Evolutionary conservation across 805 yeast species (phyloP).

Genomic region (Osmozyma mogii): DNA sequence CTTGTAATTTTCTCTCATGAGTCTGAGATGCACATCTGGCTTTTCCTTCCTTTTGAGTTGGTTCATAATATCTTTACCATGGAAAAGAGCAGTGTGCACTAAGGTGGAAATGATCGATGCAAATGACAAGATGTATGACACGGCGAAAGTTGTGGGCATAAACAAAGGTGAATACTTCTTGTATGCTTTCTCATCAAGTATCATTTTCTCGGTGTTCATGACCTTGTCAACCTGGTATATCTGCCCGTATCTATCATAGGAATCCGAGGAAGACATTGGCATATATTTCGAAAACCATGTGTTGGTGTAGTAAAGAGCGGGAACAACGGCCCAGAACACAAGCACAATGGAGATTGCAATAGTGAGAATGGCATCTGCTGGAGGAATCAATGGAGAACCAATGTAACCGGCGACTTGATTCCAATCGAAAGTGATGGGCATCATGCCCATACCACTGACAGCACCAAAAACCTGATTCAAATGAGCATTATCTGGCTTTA

Average conservation of each 20-base stretch:
- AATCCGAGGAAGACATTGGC: slow-evolving; percentile 45
- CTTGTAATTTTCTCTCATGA: slow-evolving; percentile 40
- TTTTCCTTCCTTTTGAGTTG: slow-evolving; percentile 22
- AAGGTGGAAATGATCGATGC: slow-evolving; percentile 60
- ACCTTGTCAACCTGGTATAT: slow-evolving; percentile 44
- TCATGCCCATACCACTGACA: slow-evolving; percentile 50
- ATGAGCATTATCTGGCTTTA: slow-evolving; percentile 48
- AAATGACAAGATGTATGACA: slow-evolving; percentile 50
- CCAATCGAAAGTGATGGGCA: slow-evolving; percentile 69
- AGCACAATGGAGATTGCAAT: slow-evolving; percentile 25
- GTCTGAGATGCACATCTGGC: slow-evolving; percentile 42
- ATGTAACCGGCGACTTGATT: slow-evolving; percentile 47
- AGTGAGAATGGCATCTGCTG: slow-evolving; percentile 43
- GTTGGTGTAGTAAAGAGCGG: slow-evolving; percentile 48
- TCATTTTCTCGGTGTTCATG: slow-evolving; percentile 29
- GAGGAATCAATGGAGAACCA: slow-evolving; percentile 61
- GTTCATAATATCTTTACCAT: slow-evolving; percentile 41
- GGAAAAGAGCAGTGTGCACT: slow-evolving; percentile 49
- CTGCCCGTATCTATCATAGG: slow-evolving; percentile 45
- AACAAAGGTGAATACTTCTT: slow-evolving; percentile 56
- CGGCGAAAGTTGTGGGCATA: slow-evolving; percentile 47
- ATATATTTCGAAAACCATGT: slow-evolving; percentile 52
- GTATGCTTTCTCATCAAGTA: slow-evolving; percentile 42
- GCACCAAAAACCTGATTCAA: slow-evolving; percentile 62
- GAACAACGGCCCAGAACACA: slow-evolving; percentile 43